phyloP scores from a whole-genome alignment of 2,329 filamentous ascomycete genomes.

The Thelonectria blattea region DNA sequence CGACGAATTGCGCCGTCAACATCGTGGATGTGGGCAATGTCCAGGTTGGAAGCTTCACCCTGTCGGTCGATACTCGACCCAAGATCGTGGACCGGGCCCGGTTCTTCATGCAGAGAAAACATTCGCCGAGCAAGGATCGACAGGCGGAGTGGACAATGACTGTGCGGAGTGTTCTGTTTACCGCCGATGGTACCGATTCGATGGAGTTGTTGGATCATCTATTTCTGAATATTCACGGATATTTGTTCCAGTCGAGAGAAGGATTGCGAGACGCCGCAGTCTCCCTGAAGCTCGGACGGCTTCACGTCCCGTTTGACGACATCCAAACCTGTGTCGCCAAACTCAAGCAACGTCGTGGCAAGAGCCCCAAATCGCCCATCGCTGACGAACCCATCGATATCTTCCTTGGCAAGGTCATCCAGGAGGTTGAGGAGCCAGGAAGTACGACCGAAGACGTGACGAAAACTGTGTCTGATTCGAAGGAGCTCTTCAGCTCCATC shows the following conservation, averaged over 20 bases:
- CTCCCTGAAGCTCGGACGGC: slow-evolving; percentile 85
- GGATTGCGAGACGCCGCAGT: slow-evolving; percentile 90
- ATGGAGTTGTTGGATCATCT: slow-evolving; percentile 88
- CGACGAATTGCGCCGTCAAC: slow-evolving; percentile 77
- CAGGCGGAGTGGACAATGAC: slow-evolving; percentile 96
- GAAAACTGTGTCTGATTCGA: slow-evolving; percentile 87
- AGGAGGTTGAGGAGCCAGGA: slow-evolving; percentile 74
- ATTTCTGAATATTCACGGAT: slow-evolving; percentile 88
- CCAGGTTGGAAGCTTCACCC: slow-evolving; percentile 81
- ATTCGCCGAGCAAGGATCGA: slow-evolving; percentile 59
- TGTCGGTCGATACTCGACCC: slow-evolving; percentile 87
- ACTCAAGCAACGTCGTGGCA: slow-evolving; percentile 53
- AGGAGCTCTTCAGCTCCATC: slow-evolving; percentile 89
- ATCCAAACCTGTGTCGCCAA: slow-evolving; percentile 67
- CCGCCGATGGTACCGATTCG: slow-evolving; percentile 81
- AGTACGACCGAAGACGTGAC: slow-evolving; percentile 72
- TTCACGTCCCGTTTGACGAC: slow-evolving; percentile 92
- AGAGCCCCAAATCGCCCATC: slow-evolving; percentile 44
- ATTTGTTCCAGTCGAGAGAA: slow-evolving; percentile 83
- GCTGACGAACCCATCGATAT: slow-evolving; percentile 61
- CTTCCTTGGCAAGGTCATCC: slow-evolving; percentile 74
- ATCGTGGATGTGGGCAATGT: slow-evolving; percentile 83
- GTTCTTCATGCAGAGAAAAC: slow-evolving; percentile 80
- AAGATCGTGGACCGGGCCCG: slow-evolving; percentile 92
- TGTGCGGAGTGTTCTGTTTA: slow-evolving; percentile 85